phyloP scores from a whole-genome alignment of 768 basidiomycete genomes.

The Phlegmacium glaucopus region DNA sequence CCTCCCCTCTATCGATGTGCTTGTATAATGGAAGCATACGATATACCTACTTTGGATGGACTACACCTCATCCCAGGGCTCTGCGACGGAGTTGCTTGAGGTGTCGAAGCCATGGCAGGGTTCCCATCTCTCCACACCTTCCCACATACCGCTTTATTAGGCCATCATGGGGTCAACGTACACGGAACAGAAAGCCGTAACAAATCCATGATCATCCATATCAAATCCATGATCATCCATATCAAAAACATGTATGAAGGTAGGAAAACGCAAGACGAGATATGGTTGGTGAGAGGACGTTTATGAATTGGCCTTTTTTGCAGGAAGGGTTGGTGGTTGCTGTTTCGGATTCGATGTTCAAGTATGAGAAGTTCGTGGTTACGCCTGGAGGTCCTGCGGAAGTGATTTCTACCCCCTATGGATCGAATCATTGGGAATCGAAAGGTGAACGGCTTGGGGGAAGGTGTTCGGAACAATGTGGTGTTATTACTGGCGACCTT shows the following conservation, averaged over 20 bases:
- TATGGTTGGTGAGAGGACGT: too few relatives aligned
- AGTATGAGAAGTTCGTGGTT: constrained; percentile 72
- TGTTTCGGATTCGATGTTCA: constrained; percentile 84
- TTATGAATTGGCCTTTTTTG: too few relatives aligned
- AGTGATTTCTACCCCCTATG: constrained; percentile 74
- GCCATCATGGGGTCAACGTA: too few relatives aligned
- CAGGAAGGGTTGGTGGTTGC: constrained; percentile 85
- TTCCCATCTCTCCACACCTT: too few relatives aligned
- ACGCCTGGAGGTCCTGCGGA: constrained; percentile 47
- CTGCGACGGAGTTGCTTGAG: constrained; percentile 85
- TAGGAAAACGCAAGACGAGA: too few relatives aligned
- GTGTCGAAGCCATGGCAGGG: too few relatives aligned
- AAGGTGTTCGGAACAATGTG: constrained; percentile 84
- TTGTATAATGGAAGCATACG: constrained; percentile 78
- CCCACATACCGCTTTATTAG: too few relatives aligned
- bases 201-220: too few relatives aligned
- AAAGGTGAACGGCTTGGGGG: constrained; percentile 82
- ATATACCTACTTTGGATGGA: constrained; percentile 84
- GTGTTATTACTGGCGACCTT: constrained; percentile 79
- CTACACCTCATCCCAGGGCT: constrained; percentile 85
- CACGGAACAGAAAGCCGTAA: too few relatives aligned
- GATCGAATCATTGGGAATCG: constrained; percentile 70
- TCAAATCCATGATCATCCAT: too few relatives aligned
- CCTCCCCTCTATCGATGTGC: constrained; percentile 72
- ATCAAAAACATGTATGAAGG: too few relatives aligned